Percentiles rank a stretch among this genome's conserved stretches.
Evolutionary conservation across 768 basidiomycete species (phyloP).

Genomic region (Rhizopogon sp.): DNA sequence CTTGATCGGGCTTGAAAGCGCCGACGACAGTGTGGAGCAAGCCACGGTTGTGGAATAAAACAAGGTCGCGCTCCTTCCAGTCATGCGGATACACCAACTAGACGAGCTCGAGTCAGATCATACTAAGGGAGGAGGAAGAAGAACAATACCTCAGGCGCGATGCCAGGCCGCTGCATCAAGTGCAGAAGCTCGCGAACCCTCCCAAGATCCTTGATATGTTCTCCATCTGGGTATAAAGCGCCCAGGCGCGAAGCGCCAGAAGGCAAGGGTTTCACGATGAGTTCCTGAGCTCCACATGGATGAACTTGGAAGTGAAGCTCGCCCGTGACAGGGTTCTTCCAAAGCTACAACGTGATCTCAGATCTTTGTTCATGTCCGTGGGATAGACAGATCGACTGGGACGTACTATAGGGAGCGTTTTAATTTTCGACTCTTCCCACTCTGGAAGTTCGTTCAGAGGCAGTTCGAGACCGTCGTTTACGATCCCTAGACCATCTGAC

Average conservation of each 20-base stretch:
- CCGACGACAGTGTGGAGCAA: constrained; percentile 66
- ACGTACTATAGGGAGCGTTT: constrained; percentile 62
- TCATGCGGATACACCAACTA: constrained; percentile 86
- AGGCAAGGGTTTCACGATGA: constrained; percentile 72
- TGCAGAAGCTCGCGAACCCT: constrained; percentile 73
- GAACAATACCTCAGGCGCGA: constrained; percentile 59
- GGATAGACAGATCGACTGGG: neutral
- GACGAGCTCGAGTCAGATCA: neutral
- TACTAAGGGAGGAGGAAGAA: neutral
- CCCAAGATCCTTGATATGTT: constrained; percentile 65
- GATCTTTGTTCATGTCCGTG: neutral
- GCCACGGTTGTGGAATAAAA: constrained; percentile 72
- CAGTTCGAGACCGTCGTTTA: constrained; percentile 71
- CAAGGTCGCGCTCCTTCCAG: constrained; percentile 66
- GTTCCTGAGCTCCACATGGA: constrained; percentile 66
- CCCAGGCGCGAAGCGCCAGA: constrained; percentile 49
- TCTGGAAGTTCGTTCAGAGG: constrained; percentile 61
- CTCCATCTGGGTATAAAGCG: constrained; percentile 82
- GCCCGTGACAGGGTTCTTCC: constrained; percentile 90
- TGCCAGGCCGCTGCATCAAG: constrained; percentile 85
- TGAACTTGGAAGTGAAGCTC: constrained; percentile 87
- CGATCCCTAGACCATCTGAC: constrained; percentile 80
- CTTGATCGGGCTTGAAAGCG: constrained; percentile 45
- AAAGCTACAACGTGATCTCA: constrained; percentile 42
- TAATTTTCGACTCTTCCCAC: constrained; percentile 78